phyloP scores from a whole-genome alignment of 768 basidiomycete species.

The Lentinula edodes region DNA sequence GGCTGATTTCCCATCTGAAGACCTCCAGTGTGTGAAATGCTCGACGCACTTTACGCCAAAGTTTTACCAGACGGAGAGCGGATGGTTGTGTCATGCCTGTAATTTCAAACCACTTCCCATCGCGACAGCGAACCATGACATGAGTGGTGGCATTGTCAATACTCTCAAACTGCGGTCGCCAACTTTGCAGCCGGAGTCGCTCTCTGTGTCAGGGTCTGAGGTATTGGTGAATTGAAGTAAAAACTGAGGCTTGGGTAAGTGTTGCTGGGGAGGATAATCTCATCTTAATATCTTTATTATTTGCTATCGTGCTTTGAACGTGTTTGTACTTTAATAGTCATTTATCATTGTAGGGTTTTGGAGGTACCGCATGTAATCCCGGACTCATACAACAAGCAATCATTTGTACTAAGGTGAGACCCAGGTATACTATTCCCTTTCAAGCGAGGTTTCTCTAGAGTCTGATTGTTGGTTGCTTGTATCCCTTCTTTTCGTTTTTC shows the following conservation, averaged over 20 bases:
- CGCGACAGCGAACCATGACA: background rate
- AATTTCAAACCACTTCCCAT: slow-evolving; percentile 22
- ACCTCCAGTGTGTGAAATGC: slow-evolving; percentile 56
- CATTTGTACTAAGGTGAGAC: too few species aligned
- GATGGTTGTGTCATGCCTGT: slow-evolving; percentile 43
- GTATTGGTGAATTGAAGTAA: background rate
- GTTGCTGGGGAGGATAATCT: too few species aligned
- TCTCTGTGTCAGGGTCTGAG: background rate
- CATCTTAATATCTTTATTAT: too few species aligned
- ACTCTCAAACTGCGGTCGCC: background rate
- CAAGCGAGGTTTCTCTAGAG: too few species aligned
- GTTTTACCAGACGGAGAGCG: slow-evolving; percentile 47
- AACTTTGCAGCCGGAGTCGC: background rate
- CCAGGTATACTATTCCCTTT: too few species aligned
- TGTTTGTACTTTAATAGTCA: too few species aligned
- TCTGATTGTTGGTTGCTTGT: too few species aligned
- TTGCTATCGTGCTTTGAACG: background rate
- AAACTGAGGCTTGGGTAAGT: too few species aligned
- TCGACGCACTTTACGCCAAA: slow-evolving; percentile 67
- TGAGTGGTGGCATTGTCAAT: background rate
- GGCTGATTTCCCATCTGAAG: slow-evolving; percentile 14
- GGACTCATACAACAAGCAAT: too few species aligned
- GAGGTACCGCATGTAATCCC: too few species aligned
- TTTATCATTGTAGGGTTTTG: too few species aligned
- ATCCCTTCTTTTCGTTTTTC: too few species aligned